phyloP scores from a whole-genome alignment of 2,329 filamentous ascomycete genomes.

The Hirsutella thompsonii region DNA sequence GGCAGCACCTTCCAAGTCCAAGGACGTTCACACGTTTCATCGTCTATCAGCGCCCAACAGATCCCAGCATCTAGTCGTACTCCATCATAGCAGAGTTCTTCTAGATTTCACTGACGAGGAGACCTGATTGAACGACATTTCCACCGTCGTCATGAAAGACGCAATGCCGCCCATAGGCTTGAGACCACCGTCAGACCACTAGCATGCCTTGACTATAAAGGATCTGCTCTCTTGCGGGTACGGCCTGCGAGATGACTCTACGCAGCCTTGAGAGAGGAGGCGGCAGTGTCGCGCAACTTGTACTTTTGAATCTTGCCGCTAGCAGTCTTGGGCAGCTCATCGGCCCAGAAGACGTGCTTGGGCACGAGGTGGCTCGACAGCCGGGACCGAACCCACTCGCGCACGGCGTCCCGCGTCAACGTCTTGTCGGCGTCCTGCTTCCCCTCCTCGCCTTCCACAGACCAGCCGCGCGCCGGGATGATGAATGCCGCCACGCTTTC shows the following conservation, averaged over 20 bases:
- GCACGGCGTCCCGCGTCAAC: conserved; percentile 48
- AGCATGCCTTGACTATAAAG: too few relatives aligned
- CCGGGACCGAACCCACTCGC: conserved; percentile 56
- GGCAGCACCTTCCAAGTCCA: too few relatives aligned
- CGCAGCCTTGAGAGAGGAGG: conserved; percentile 16
- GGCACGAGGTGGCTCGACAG: conserved; percentile 70
- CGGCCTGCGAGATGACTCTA: neutral
- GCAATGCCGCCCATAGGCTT: too few relatives aligned
- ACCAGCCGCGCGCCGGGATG: conserved; percentile 24
- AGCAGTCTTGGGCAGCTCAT: conserved; percentile 84
- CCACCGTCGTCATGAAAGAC: too few relatives aligned
- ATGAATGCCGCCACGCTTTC: conserved; percentile 83
- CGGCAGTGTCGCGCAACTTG: conserved; percentile 58
- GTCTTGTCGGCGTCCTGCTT: neutral
- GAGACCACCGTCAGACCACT: too few relatives aligned
- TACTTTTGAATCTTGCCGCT: conserved; percentile 97
- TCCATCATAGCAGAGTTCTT: too few relatives aligned
- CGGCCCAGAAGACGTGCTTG: conserved; percentile 78
- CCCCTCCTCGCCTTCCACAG: neutral
- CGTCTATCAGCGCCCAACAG: too few relatives aligned
- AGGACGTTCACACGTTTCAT: too few relatives aligned
- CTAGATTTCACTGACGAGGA: too few relatives aligned
- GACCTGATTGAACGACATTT: too few relatives aligned
- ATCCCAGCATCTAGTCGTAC: too few relatives aligned
- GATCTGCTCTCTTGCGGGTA: too few relatives aligned